Evolutionary conservation across 805 yeast genomes (phyloP), one percentile per base, ranked within the genome.

Genomic region (Gaillardinia entomophila): DNA sequence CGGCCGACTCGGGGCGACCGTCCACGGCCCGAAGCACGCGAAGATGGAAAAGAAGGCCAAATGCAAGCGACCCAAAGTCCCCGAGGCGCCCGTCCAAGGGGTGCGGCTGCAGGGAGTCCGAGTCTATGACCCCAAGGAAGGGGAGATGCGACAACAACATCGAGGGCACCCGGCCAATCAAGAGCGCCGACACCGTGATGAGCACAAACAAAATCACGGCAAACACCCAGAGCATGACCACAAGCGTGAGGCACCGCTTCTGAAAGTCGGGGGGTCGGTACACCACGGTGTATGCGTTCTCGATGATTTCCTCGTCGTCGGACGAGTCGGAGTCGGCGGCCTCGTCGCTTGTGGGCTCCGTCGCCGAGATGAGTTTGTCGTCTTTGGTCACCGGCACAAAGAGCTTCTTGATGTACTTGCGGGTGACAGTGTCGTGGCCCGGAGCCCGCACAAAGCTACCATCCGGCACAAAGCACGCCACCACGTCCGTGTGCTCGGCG

Each of bases 361-460:
- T 24, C 6, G 28, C 24, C 31, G 13, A 63, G 26, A 82, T 54
- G 11, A 82, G 67, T 31, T 72, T 66, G 52, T 89, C 95, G 43
- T 79, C 82, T 43, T 77, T 79, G 1, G 95, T 84, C 2, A 90
- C 97, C 0, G 87, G 76, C 1, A 84, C 81, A 60, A 92, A 92
- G 36, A 88, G 58, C 29, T 74, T 71, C 43, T 74, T 76, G 20
- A 79, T 73, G 41, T 68, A 77, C 30, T 71, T 72, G 36, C 87
- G 63, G 0, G 90, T 75, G 14, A 82, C 78, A 12, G 79, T 79
- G 51, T 89, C 97, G 42, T 74, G 74, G 37, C 77, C 81, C 1
- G 98, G 98, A 1, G 88, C 98, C 35, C 97, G 75, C 22, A 89
- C 76, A 47, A 75, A 82, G 29, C 66, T 63, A 3, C 98, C 98